Evolutionary conservation across 352 stramenopile genomes (phyloP).

Genomic region (Globisporangium paroecandrum): DNA sequence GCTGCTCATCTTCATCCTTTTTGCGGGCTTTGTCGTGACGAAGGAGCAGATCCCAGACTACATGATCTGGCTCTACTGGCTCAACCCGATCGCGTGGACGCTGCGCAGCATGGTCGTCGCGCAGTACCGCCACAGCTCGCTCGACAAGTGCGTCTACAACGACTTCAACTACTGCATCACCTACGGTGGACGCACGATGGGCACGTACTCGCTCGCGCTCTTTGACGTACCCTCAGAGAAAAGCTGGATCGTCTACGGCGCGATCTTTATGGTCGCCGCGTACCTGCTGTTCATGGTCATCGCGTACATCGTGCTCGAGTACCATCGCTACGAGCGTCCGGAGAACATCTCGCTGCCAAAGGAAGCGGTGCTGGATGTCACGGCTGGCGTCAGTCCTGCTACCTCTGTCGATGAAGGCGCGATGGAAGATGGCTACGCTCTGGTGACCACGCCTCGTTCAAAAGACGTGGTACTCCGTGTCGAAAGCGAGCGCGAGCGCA

Average conservation of each 20-base stretch:
- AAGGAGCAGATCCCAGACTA: slow-evolving; percentile 53
- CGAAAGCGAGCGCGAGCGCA: slow-evolving; percentile 18
- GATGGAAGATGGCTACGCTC: slow-evolving; percentile 21
- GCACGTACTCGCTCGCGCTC: slow-evolving; percentile 41
- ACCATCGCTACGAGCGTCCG: slow-evolving; percentile 53
- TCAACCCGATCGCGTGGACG: slow-evolving; percentile 63
- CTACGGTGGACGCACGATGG: slow-evolving; percentile 39
- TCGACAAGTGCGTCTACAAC: slow-evolving; percentile 38
- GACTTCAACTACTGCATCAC: slow-evolving; percentile 37
- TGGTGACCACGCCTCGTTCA: slow-evolving; percentile 24
- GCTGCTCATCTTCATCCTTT: slow-evolving; percentile 66
- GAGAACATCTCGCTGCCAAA: slow-evolving; percentile 39
- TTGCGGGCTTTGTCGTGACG: slow-evolving; percentile 54
- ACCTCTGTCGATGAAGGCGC: slow-evolving; percentile 8
- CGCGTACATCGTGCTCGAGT: slow-evolving; percentile 50
- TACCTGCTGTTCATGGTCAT: slow-evolving; percentile 61
- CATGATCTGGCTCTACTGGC: slow-evolving; percentile 70
- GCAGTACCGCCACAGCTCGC: slow-evolving; percentile 39
- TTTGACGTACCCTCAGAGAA: slow-evolving; percentile 46
- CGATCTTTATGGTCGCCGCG: slow-evolving; percentile 40
- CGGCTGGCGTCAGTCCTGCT: neutral
- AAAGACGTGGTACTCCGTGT: slow-evolving; percentile 30
- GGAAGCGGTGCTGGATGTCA: slow-evolving; percentile 13
- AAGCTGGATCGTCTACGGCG: slow-evolving; percentile 37
- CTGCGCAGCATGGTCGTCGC: slow-evolving; percentile 40